phyloP scores from a whole-genome alignment of 345 rosid species.

The Firmiana major region DNA sequence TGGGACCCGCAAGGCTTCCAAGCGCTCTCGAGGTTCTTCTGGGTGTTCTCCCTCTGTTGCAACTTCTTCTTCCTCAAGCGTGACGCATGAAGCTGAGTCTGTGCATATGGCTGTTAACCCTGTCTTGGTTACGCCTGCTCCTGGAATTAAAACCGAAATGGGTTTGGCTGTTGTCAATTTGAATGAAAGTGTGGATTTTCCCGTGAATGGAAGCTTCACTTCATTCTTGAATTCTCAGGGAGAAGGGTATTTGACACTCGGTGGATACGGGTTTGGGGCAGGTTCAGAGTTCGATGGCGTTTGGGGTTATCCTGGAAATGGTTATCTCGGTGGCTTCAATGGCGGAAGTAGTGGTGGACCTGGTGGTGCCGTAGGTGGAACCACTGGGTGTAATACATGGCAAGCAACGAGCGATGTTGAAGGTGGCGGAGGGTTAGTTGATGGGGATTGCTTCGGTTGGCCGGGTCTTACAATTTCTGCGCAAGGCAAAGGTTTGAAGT shows the following conservation, averaged over 20 bases:
- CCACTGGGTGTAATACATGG: slow-evolving; percentile 36
- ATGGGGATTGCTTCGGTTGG: slow-evolving; percentile 46
- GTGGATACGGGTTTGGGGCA: slow-evolving; percentile 24
- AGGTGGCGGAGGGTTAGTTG: slow-evolving; percentile 29
- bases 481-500: slow-evolving; percentile 44
- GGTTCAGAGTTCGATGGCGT: slow-evolving; percentile 32
- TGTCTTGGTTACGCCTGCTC: slow-evolving; percentile 10
- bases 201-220: slow-evolving; percentile 20
- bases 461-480: slow-evolving; percentile 55
- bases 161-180: slow-evolving; percentile 22
- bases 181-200: slow-evolving; percentile 22
- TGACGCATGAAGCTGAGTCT: slow-evolving; percentile 27
- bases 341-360: slow-evolving; percentile 8
- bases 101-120: slow-evolving; percentile 15
- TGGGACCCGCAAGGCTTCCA: slow-evolving; percentile 52
- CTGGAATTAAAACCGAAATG: slow-evolving; percentile 17
- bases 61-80: slow-evolving; percentile 19
- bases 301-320: slow-evolving; percentile 42
- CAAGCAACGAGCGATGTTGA: slow-evolving; percentile 31
- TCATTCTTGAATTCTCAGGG: slow-evolving; percentile 24
- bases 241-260: slow-evolving; percentile 19
- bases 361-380: slow-evolving; percentile 3
- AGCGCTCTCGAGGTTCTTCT: slow-evolving; percentile 38
- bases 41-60: slow-evolving; percentile 21
- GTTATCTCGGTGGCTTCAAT: slow-evolving; percentile 16